Conservation (phyloP, 495 filamentous ascomycete genomes). For the Entonaema liquescens region DNA sequence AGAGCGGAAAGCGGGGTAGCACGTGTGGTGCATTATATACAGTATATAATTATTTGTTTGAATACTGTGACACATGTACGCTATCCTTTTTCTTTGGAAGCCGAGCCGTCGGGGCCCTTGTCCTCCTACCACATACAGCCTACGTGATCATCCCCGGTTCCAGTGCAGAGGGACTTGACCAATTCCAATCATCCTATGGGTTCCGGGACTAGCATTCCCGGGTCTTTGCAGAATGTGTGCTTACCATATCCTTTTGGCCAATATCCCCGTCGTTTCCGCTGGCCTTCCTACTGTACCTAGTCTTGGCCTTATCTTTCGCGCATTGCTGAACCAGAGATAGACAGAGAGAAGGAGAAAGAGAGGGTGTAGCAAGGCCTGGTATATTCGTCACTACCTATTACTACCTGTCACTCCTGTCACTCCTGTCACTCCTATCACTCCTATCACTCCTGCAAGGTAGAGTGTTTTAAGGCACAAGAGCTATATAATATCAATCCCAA, state of each 20-base stretch:
- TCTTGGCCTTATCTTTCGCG: conserved; percentile 36
- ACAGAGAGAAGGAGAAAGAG: conserved; percentile 12
- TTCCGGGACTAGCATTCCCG: conserved; percentile 29
- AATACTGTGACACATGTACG: conserved; percentile 4
- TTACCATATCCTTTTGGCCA: conserved; percentile 14
- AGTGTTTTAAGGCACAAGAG: conserved; percentile 29
- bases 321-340: conserved; percentile 16
- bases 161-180: conserved; percentile 35
- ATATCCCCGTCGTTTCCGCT: conserved; percentile 25
- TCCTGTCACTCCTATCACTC: too few relatives aligned
- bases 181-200: conserved; percentile 31
- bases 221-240: conserved; percentile 34
- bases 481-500: conserved; percentile 41
- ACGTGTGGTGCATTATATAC: conserved; percentile 14
- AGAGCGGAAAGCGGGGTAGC: conserved; percentile 34
- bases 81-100: conserved; percentile 8
- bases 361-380: conserved; percentile 8
- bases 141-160: conserved; percentile 34
- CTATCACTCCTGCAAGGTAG: conserved; percentile 20
- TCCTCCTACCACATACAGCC: conserved; percentile 11
- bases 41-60: background rate
- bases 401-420: too few relatives aligned
- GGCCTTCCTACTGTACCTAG: conserved; percentile 23
- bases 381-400: conserved; percentile 10
- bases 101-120: conserved; percentile 15